These are phyloP conservation scores for Phialophora chinensis DNA, from an alignment of 2,329 filamentous ascomycete genomes.

Conservation along the genomic window DNA sequence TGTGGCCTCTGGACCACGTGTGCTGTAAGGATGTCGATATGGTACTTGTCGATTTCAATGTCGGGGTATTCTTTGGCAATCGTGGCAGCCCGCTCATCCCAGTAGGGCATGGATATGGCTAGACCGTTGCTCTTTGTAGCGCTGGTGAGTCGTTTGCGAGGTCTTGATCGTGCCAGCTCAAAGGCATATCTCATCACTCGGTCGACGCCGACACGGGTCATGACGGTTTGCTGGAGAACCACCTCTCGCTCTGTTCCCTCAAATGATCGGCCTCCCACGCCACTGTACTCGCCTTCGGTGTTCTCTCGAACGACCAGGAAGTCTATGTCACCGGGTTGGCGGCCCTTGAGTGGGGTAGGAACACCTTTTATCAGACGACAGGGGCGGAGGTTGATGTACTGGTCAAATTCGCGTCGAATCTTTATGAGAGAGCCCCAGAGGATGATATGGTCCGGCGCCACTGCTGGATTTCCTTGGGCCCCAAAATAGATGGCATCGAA, in stretches of 20 bases:
- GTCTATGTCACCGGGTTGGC: conserved; percentile 57
- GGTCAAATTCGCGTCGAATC: conserved; percentile 61
- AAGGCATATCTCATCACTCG: conserved; percentile 96
- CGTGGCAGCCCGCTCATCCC: conserved; percentile 55
- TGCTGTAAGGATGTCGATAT: conserved; percentile 98
- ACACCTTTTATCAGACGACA: conserved; percentile 60
- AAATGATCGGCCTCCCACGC: conserved; percentile 60
- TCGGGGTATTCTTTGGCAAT: conserved; percentile 92
- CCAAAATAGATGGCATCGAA: conserved; percentile 65
- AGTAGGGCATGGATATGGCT: conserved; percentile 78
- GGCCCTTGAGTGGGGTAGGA: conserved; percentile 55
- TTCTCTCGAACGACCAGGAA: conserved; percentile 87
- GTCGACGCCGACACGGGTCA: conserved; percentile 88
- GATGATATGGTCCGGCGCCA: conserved; percentile 63
- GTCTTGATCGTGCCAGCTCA: conserved; percentile 91
- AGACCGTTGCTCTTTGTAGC: conserved; percentile 99
- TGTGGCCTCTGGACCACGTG: conserved; percentile 96
- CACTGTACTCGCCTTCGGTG: conserved; percentile 99
- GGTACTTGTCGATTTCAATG: conserved; percentile 94
- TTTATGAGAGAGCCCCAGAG: conserved; percentile 63
- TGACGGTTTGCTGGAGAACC: conserved; percentile 94
- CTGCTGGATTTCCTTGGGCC: conserved; percentile 58
- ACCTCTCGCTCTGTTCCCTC: conserved; percentile 65
- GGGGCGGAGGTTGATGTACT: conserved; percentile 64
- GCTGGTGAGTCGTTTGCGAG: conserved; percentile 97